These are phyloP conservation scores for Alternaria hordeiaustralica DNA, from an alignment of 2,329 filamentous ascomycete species.

Conservation along the genomic window DNA sequence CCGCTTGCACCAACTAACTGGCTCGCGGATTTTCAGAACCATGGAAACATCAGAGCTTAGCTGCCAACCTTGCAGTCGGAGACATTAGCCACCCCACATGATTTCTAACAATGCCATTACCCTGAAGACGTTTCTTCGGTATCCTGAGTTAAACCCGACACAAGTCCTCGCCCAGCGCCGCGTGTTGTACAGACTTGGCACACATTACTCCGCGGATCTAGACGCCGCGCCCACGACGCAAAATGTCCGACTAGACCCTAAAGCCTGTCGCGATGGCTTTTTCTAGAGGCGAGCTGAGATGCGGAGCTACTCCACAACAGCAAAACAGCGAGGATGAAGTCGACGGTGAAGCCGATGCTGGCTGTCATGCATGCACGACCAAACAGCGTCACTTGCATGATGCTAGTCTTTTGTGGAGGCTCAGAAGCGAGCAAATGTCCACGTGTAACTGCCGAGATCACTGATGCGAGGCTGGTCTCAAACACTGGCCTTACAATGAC, in stretches of 20 bases:
- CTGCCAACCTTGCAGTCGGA: not conserved
- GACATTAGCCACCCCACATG: not conserved
- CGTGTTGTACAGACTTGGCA: not conserved
- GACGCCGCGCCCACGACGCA: slow-evolving; percentile 1
- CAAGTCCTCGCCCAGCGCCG: not conserved
- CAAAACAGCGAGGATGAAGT: not conserved
- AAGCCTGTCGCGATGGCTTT: slow-evolving; percentile 5
- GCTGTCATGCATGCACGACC: not conserved
- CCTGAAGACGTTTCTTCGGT: not conserved
- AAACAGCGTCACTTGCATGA: slow-evolving; percentile 6
- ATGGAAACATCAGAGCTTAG: not conserved
- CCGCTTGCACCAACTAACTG: slow-evolving; percentile 3
- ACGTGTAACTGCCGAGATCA: not conserved
- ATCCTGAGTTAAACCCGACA: not conserved
- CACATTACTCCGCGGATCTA: not conserved
- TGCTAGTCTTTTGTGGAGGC: slow-evolving; percentile 4
- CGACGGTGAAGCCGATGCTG: slow-evolving; percentile 1
- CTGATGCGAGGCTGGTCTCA: not conserved
- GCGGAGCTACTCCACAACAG: slow-evolving; percentile 7
- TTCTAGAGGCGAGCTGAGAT: slow-evolving; percentile 9
- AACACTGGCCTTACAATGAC: not conserved
- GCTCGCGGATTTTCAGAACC: not conserved
- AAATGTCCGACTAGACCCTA: slow-evolving; percentile 2
- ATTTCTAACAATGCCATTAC: not conserved
- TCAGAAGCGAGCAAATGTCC: slow-evolving; percentile 3